Evolutionary conservation across 495 filamentous ascomycete genomes (phyloP).

Genomic region (Gamarada debralockiae): DNA sequence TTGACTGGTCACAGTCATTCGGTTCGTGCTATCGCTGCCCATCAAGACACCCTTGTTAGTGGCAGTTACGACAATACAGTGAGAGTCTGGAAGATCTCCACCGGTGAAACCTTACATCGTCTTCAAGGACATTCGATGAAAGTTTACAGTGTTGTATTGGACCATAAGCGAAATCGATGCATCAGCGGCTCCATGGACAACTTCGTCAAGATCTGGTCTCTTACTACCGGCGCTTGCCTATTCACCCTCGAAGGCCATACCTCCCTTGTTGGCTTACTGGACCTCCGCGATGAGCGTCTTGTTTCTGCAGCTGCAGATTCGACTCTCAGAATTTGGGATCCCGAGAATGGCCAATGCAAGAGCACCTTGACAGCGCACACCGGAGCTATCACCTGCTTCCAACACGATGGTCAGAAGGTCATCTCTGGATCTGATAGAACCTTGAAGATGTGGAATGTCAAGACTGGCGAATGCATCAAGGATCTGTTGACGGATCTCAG

Average conservation of each 20-base stretch:
- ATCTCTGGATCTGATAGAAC: constrained; percentile 94
- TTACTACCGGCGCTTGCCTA: constrained; percentile 80
- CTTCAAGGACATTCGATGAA: constrained; percentile 87
- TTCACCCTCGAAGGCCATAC: constrained; percentile 92
- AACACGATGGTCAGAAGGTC: constrained; percentile 95
- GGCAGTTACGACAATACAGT: constrained; percentile 97
- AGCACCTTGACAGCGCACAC: constrained; percentile 88
- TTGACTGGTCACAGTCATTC: constrained; percentile 88
- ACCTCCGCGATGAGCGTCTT: constrained; percentile 79
- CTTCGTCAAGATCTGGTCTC: constrained; percentile 94
- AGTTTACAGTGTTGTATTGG: constrained; percentile 95
- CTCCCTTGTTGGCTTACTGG: constrained; percentile 89
- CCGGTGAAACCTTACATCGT: constrained; percentile 84
- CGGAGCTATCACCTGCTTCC: constrained; percentile 97
- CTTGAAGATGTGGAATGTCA: constrained; percentile 98
- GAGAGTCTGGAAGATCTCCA: constrained; percentile 96
- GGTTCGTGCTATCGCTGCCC: constrained; percentile 95
- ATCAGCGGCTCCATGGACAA: constrained; percentile 99
- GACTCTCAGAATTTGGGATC: constrained; percentile 96
- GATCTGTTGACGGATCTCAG: constrained; percentile 94
- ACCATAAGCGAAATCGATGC: constrained; percentile 87
- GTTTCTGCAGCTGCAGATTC: constrained; percentile 96
- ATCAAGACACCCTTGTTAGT: constrained; percentile 95
- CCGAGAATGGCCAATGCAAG: constrained; percentile 87
- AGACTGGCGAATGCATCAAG: constrained; percentile 84